These are phyloP conservation scores for Pseudozyma thailandica DNA, from an alignment of 1,284 basidiomycete genomes.

Conservation along the genomic window DNA sequence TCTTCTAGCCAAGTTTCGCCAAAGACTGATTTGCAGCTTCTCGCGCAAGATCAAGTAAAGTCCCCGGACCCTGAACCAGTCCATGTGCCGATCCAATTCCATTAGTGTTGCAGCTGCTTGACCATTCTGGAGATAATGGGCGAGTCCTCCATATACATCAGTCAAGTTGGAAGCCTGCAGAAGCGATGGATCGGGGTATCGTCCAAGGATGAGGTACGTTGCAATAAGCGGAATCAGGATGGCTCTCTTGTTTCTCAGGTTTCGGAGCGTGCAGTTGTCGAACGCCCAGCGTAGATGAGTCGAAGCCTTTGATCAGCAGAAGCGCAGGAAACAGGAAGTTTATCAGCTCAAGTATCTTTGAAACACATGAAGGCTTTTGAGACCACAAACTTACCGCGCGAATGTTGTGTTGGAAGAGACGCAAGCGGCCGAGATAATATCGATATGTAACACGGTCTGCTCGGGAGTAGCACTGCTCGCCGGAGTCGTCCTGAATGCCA, in stretches of 20 bases:
- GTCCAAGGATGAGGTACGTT: slow-evolving; percentile 68
- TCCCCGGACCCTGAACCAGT: slow-evolving; percentile 66
- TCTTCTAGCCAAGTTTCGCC: slow-evolving; percentile 69
- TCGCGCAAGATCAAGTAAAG: slow-evolving; percentile 68
- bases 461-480: slow-evolving; percentile 66
- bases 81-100: slow-evolving; percentile 62
- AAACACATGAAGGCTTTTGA: too few species aligned
- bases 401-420: slow-evolving; percentile 69
- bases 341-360: neutral
- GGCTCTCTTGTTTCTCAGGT: slow-evolving; percentile 62
- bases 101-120: slow-evolving; percentile 57
- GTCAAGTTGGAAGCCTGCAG: slow-evolving; percentile 61
- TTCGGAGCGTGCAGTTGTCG: slow-evolving; percentile 59
- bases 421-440: slow-evolving; percentile 69
- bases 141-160: slow-evolving; percentile 52
- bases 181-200: slow-evolving; percentile 62
- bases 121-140: slow-evolving; percentile 58
- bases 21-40: slow-evolving; percentile 68
- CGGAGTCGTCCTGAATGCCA: slow-evolving; percentile 32
- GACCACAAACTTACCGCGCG: slow-evolving; percentile 52
- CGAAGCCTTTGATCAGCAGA: slow-evolving; percentile 49
- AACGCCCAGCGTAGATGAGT: slow-evolving; percentile 68
- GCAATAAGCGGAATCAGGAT: slow-evolving; percentile 68
- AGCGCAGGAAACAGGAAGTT: neutral
- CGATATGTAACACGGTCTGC: slow-evolving; percentile 68